These are phyloP conservation scores for Neospora caninum DNA, from an alignment of 169 alveolate species.

Conservation along the genomic window DNA sequence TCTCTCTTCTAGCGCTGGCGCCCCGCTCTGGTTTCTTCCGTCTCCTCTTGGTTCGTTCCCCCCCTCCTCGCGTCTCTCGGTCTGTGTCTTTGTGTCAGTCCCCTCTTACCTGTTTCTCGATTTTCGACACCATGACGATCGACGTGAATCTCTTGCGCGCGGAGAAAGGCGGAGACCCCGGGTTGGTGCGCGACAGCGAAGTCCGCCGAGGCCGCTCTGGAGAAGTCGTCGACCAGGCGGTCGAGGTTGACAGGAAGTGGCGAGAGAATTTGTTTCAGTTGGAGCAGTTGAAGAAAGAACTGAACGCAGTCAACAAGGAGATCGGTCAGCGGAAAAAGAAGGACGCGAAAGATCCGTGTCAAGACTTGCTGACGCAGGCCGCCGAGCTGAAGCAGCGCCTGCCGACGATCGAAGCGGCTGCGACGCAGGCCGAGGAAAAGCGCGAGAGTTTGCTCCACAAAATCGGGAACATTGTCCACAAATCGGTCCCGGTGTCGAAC, in stretches of 20 bases:
- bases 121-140: conserved; percentile 69
- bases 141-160: conserved; percentile 74
- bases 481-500: conserved; percentile 91
- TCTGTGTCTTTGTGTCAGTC: not conserved
- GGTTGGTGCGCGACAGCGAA: conserved; percentile 70
- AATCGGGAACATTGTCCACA: conserved; percentile 91
- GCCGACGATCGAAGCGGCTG: conserved; percentile 75
- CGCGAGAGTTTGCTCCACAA: conserved; percentile 78
- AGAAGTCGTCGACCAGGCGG: conserved; percentile 62
- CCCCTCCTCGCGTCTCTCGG: not conserved
- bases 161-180: conserved; percentile 78
- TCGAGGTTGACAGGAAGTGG: conserved; percentile 85
- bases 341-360: conserved; percentile 52
- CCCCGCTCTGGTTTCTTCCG: not conserved
- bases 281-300: conserved; percentile 81
- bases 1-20: no score
- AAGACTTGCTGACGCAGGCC: conserved; percentile 15
- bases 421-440: conserved; percentile 73
- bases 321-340: conserved; percentile 76
- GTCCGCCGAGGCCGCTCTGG: conserved; percentile 65
- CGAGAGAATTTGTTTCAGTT: conserved; percentile 78
- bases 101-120: not conserved
- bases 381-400: conserved; percentile 65
- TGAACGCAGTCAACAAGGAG: conserved; percentile 73
- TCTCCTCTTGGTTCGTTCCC: not conserved